Percentiles rank a stretch among this genome's conserved stretches.
Conservation (phyloP, 352 stramenopile species). For the Halophytophthora polymorphica region DNA sequence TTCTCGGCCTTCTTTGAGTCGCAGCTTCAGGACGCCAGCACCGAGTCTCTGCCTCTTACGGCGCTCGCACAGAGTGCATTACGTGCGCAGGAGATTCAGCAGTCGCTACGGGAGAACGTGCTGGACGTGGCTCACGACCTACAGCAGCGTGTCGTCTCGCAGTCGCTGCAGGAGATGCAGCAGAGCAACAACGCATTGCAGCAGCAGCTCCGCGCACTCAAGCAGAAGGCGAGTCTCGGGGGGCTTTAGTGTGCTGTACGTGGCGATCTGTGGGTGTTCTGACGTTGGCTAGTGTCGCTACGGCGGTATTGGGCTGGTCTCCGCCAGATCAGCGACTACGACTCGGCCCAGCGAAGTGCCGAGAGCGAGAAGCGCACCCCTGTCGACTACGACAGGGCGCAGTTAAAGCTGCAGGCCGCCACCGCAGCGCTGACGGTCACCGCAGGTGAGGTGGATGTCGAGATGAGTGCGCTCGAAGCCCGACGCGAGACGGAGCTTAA, state of each 20-base stretch:
- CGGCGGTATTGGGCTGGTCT: neutral
- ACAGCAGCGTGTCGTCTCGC: constrained; percentile 36
- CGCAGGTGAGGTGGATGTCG: constrained; percentile 61
- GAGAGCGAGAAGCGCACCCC: constrained; percentile 58
- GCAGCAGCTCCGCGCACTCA: constrained; percentile 47
- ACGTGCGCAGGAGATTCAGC: constrained; percentile 52
- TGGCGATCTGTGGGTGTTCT: neutral
- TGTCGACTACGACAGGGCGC: constrained; percentile 65
- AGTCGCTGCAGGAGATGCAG: constrained; percentile 41
- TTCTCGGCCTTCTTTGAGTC: constrained; percentile 62
- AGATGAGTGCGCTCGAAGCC: constrained; percentile 60
- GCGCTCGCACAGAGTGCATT: constrained; percentile 50
- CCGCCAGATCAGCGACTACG: constrained; percentile 61
- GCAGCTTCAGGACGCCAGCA: constrained; percentile 38
- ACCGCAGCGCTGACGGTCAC: constrained; percentile 45
- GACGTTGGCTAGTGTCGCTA: neutral
- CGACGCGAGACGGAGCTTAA: constrained; percentile 64
- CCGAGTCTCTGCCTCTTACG: constrained; percentile 21
- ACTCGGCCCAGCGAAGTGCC: constrained; percentile 61
- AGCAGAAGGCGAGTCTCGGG: constrained; percentile 36
- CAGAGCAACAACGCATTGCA: constrained; percentile 34
- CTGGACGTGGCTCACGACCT: constrained; percentile 43
- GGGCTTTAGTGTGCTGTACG: neutral
- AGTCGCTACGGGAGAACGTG: constrained; percentile 48
- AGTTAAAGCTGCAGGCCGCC: constrained; percentile 48